Conservation (phyloP, 2,329 filamentous ascomycete genomes). For the Fusarium sp. region DNA sequence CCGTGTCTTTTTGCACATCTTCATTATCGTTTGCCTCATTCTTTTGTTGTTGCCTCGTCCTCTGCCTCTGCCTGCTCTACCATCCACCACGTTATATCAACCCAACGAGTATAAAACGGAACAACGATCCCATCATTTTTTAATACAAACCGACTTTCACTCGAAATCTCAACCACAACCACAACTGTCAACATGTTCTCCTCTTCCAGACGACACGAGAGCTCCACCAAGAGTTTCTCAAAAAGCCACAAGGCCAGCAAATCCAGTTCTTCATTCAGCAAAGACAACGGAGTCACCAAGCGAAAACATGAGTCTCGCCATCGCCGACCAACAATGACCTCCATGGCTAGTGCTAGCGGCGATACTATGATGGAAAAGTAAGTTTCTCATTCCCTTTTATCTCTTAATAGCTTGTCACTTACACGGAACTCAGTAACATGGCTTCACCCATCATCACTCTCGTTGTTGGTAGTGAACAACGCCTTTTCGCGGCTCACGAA, state of each 20-base stretch:
- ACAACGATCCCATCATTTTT: slow-evolving; percentile 24
- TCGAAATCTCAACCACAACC: neutral
- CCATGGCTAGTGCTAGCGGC: slow-evolving; percentile 54
- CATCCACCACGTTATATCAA: slow-evolving; percentile 12
- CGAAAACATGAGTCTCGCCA: slow-evolving; percentile 64
- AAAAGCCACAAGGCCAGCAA: slow-evolving; percentile 64
- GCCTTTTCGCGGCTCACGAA: slow-evolving; percentile 92
- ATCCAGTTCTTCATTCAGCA: slow-evolving; percentile 67
- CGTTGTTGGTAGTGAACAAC: slow-evolving; percentile 82
- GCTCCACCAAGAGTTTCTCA: slow-evolving; percentile 64
- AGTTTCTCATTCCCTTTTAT: slow-evolving; percentile 35
- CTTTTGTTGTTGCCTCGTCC: slow-evolving; percentile 28
- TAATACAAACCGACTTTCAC: slow-evolving; percentile 6
- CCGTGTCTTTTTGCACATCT: slow-evolving; percentile 25
- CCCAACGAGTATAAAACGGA: slow-evolving; percentile 31
- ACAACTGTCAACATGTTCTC: slow-evolving; percentile 58
- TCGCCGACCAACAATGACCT: slow-evolving; percentile 63
- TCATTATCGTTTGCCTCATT: slow-evolving; percentile 27
- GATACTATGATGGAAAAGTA: slow-evolving; percentile 61
- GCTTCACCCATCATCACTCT: slow-evolving; percentile 82
- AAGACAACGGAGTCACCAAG: slow-evolving; percentile 67
- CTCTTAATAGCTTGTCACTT: neutral
- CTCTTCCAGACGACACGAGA: slow-evolving; percentile 60
- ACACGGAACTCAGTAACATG: slow-evolving; percentile 56
- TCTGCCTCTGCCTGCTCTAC: slow-evolving; percentile 20